Conservation (phyloP, 2,329 filamentous ascomycete genomes). For the Thelonectria discophora region DNA sequence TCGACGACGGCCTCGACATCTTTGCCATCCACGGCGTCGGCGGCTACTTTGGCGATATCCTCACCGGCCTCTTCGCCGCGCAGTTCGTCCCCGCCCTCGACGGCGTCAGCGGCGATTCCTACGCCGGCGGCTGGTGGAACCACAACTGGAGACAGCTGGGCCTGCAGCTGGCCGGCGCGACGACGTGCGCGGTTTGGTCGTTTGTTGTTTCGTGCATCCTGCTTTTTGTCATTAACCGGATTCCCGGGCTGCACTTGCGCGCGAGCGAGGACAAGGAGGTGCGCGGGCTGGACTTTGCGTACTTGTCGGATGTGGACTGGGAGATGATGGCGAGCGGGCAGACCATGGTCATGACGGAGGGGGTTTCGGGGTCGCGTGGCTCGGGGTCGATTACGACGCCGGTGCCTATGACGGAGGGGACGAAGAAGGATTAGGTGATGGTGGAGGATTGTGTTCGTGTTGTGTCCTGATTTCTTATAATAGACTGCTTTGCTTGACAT, state of each 20-base stretch:
- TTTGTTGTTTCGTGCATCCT: constrained; percentile 62
- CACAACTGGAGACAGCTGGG: constrained; percentile 64
- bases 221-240: constrained; percentile 64
- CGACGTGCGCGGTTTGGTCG: constrained; percentile 63
- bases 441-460: not conserved
- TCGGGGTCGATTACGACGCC: constrained; percentile 19
- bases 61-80: constrained; percentile 67
- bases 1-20: constrained; percentile 68
- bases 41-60: constrained; percentile 64
- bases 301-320: constrained; percentile 42
- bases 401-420: constrained; percentile 15
- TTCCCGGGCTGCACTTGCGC: constrained; percentile 65
- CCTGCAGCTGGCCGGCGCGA: constrained; percentile 65
- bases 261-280: constrained; percentile 64
- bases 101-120: constrained; percentile 53
- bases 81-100: constrained; percentile 60
- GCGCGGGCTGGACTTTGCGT: constrained; percentile 57
- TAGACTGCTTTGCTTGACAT: not conserved
- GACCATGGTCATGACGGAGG: constrained; percentile 31
- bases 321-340: constrained; percentile 31
- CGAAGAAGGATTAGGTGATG: constrained; percentile 21
- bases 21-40: constrained; percentile 68
- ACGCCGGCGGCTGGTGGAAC: constrained; percentile 60
- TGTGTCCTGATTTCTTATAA: not conserved
- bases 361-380: constrained; percentile 12